Base-by-base conservation (phyloP, 2,329 filamentous ascomycete species). In the Talaromyces sp. region DNA sequence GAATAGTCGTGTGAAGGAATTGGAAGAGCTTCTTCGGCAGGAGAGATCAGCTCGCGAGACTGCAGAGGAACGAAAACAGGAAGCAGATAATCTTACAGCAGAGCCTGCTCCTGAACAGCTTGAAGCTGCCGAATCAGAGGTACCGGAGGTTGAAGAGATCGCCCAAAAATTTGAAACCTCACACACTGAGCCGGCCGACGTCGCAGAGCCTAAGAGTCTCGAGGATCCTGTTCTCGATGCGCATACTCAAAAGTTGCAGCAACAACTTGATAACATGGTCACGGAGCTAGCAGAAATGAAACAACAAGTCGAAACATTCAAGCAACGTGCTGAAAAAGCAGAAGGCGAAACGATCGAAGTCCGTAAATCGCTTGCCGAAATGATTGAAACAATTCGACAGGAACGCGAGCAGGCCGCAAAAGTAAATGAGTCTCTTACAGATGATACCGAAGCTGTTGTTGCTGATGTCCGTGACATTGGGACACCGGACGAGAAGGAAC, bases 11-110 rank as follows among this genome's bases (percentile, higher is more conserved):
- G 88, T 98, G 76, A 90, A 89, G 70, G 90, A 93, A 71, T 81
- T 98, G 13, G 94, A 98, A 75, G 85, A 87, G 65, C 84, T 91
- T 79, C 82, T 98, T 50, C 87, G 85, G 59, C 88, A 90, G 73
- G 95, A 99, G 77, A 87, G 92, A 31, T 85, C 88, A 68, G 93
- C 93, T 33, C 87, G 95, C 64, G 89, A 96, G 72, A 84, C 87
- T 61, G 94, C 94, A 0, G 95, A 99, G 76, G 90, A 95, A 62
- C 89, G 88, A 70, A 85, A 86, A 61, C 82, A 84, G 9, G 78
- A 73, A 22, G 67, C 74, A 22, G 45, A 37, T 19, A 39, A 13
- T 58, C n/a, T 49, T 33, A 10, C 49, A 35, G 19, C 39, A 11
- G 73, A 81, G 41, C 71, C 83, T 5, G 79, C 80, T 1, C 81